phyloP scores from a whole-genome alignment of 805 yeast species.

The Kluyveromyces lactis region DNA sequence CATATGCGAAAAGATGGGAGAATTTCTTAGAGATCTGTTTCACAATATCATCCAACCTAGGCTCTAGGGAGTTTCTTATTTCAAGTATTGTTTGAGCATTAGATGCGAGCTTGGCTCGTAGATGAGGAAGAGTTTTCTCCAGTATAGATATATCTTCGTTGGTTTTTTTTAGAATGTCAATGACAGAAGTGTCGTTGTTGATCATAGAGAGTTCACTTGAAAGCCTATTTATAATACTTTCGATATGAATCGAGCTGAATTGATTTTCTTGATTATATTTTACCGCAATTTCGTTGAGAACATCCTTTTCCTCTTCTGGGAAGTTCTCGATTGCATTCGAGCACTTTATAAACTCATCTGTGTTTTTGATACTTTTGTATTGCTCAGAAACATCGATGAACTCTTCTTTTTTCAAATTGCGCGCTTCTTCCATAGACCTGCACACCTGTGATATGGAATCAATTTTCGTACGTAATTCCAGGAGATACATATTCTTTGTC shows the following conservation, averaged over 20 bases:
- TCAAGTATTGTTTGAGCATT: conserved; percentile 32
- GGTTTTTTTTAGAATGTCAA: conserved; percentile 27
- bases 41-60: conserved; percentile 46
- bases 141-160: conserved; percentile 18
- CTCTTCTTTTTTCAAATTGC: not conserved
- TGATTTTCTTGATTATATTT: conserved; percentile 28
- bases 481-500: conserved; percentile 3
- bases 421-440: not conserved
- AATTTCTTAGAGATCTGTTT: conserved; percentile 54
- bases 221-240: conserved; percentile 35
- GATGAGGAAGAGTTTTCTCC: conserved; percentile 16
- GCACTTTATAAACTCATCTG: conserved; percentile 22
- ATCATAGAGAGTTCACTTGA: conserved; percentile 37
- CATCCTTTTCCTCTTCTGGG: conserved; percentile 32
- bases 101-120: conserved; percentile 12
- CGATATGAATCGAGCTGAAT: conserved; percentile 34
- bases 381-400: not conserved
- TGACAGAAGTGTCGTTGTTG: conserved; percentile 33
- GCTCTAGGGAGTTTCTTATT: conserved; percentile 49
- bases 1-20: conserved; percentile 53
- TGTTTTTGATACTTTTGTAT: conserved; percentile 10
- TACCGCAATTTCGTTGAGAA: conserved; percentile 34
- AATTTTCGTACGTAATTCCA: conserved; percentile 9
- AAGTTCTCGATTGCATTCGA: conserved; percentile 27
- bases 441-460: conserved; percentile 11